These are phyloP conservation scores for Aspergillus homomorphus DNA, from an alignment of 495 filamentous ascomycete species.

Conservation along the genomic window DNA sequence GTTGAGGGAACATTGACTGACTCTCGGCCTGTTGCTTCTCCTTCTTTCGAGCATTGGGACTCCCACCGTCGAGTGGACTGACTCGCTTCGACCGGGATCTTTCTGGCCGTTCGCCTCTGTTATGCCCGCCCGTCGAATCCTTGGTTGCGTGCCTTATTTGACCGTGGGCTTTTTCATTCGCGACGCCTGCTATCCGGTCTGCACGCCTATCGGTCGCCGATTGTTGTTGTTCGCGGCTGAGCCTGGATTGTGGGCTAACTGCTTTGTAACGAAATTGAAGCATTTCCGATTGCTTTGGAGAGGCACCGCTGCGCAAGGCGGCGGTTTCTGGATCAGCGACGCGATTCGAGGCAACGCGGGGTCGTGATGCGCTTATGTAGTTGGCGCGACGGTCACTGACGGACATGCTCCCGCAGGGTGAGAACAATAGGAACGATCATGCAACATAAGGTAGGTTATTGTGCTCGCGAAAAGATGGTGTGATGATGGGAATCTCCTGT, in stretches of 20 bases:
- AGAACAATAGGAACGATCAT: conserved; percentile 19
- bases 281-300: conserved; percentile 33
- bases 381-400: conserved; percentile 44
- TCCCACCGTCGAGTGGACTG: conserved; percentile 37
- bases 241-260: conserved; percentile 33
- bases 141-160: conserved; percentile 66
- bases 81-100: conserved; percentile 40
- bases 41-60: conserved; percentile 35
- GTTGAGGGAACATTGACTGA: conserved; percentile 20
- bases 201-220: conserved; percentile 35
- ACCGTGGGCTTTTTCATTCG: conserved; percentile 59
- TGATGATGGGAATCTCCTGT: not conserved
- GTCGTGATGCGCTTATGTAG: conserved; percentile 45
- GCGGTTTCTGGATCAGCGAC: conserved; percentile 39
- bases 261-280: conserved; percentile 39
- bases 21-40: conserved; percentile 38
- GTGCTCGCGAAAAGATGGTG: not conserved
- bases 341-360: conserved; percentile 47
- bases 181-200: conserved; percentile 54
- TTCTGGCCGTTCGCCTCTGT: conserved; percentile 43
- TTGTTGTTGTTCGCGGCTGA: conserved; percentile 34
- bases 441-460: conserved; percentile 11
- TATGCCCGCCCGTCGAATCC: conserved; percentile 45
- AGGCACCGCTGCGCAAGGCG: conserved; percentile 30
- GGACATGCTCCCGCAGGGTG: conserved; percentile 41